Percentiles rank a stretch among this genome's conserved stretches.
Evolutionary conservation across 2,329 filamentous ascomycete genomes (phyloP).

Genomic region (Sclerotinia glacialis): DNA sequence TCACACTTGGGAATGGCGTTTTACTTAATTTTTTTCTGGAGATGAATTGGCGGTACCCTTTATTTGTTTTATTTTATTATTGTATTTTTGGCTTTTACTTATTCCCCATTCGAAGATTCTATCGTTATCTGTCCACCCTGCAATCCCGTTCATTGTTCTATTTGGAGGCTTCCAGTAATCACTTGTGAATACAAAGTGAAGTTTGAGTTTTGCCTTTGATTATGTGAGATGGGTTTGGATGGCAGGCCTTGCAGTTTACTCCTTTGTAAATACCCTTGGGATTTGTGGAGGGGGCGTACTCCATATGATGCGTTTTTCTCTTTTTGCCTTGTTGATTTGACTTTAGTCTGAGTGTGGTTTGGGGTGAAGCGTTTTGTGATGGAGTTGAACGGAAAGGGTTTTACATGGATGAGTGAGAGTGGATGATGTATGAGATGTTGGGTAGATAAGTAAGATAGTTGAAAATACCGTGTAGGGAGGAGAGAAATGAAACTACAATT

Average conservation of each 20-base stretch:
- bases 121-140: not conserved
- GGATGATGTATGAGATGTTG: not conserved
- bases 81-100: not conserved
- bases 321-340: not conserved
- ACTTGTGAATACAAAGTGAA: conserved; percentile 2
- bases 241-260: conserved; percentile 16
- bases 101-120: not conserved
- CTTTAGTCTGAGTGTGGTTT: not conserved
- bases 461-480: not conserved
- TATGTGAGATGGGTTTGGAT: conserved; percentile 5
- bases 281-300: conserved; percentile 6
- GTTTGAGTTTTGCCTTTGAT: conserved; percentile 5
- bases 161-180: conserved; percentile 1
- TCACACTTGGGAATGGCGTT: conserved; percentile 4
- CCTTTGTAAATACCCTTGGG: conserved; percentile 23
- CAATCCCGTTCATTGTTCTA: not conserved
- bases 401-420: not conserved
- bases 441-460: conserved; percentile 6
- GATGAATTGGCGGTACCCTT: conserved; percentile 6
- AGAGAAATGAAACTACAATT: conserved; percentile 3
- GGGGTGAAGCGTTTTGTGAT: not conserved
- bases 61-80: not conserved
- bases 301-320: not conserved
- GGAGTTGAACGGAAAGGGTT: not conserved
- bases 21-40: not conserved